phyloP scores from a whole-genome alignment of 176 grass and related monocot species.

The Avena eriantha region DNA sequence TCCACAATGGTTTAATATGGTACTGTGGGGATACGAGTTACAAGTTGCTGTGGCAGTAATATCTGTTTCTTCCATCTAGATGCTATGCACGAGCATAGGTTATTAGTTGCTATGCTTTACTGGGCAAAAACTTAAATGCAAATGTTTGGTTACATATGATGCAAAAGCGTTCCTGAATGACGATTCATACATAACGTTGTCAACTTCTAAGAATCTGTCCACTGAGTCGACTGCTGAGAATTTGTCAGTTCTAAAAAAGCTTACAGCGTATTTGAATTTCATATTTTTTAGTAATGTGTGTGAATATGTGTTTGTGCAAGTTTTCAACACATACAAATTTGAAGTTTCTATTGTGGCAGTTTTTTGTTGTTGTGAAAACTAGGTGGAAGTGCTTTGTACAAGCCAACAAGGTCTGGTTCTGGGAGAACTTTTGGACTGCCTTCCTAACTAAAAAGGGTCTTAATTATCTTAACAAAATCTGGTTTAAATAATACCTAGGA shows the following conservation, averaged over 20 bases:
- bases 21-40: neutral
- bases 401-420: neutral
- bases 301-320: neutral
- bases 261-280: neutral
- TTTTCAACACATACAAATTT: neutral
- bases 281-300: slow-evolving; percentile 4
- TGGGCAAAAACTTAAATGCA: slow-evolving; percentile 1
- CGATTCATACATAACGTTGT: neutral
- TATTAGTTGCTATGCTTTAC: slow-evolving; percentile 16
- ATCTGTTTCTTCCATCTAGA: neutral
- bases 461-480: slow-evolving; percentile 31
- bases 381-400: neutral
- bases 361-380: neutral
- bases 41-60: neutral
- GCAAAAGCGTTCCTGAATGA: slow-evolving; percentile 20
- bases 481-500: neutral
- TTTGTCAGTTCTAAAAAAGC: neutral
- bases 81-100: slow-evolving; percentile 28
- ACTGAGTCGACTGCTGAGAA: neutral
- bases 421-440: neutral
- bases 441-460: slow-evolving; percentile 19
- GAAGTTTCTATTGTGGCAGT: slow-evolving; percentile 6
- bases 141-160: slow-evolving; percentile 31
- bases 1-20: slow-evolving; percentile 4
- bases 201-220: neutral